Evolutionary conservation across 306 rosid species (phyloP).

Genomic region (Prunus campanulata): DNA sequence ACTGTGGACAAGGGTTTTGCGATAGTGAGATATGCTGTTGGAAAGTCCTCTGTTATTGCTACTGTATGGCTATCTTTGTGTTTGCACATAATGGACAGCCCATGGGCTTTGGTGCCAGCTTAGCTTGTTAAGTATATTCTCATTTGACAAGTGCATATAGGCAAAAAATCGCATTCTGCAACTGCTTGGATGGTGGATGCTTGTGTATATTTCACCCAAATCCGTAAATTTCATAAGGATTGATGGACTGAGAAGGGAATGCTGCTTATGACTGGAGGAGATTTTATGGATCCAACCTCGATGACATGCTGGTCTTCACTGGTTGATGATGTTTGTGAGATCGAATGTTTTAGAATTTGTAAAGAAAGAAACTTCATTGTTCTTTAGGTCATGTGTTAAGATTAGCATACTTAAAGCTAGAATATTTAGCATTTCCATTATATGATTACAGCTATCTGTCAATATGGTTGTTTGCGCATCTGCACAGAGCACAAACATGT

Average conservation of each 20-base stretch:
- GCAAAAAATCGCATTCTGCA: not conserved
- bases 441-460: not conserved
- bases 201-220: constrained; percentile 12
- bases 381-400: not conserved
- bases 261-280: not conserved
- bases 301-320: not conserved
- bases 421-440: not conserved
- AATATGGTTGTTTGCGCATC: not conserved
- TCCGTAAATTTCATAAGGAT: not conserved
- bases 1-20: constrained; percentile 43
- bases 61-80: constrained; percentile 60
- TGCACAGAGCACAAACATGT: not conserved
- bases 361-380: constrained; percentile 11
- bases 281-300: not conserved
- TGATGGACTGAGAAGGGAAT: not conserved
- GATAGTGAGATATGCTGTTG: constrained; percentile 53
- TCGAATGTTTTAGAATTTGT: not conserved
- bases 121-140: constrained; percentile 21
- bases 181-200: constrained; percentile 22
- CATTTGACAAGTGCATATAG: not conserved
- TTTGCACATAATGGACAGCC: constrained; percentile 48
- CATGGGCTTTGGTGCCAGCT: constrained; percentile 49
- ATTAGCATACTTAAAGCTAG: not conserved
- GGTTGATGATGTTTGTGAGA: not conserved
- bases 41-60: constrained; percentile 47